phyloP scores from a whole-genome alignment of 2,329 filamentous ascomycete genomes.

The Colletotrichum tamarilloi region DNA sequence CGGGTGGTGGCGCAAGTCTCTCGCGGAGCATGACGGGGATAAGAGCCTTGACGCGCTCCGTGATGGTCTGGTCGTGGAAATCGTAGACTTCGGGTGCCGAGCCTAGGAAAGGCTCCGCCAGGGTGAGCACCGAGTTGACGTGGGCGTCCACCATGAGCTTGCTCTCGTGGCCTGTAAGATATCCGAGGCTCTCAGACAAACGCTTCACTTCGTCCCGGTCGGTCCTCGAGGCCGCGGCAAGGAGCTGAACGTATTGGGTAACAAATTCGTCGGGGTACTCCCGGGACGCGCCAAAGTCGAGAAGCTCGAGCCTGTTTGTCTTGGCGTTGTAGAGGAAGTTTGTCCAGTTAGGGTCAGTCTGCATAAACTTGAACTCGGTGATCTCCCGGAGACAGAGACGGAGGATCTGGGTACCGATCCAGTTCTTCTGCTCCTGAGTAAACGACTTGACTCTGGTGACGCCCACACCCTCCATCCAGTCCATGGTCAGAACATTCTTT shows the following conservation, averaged over 20 bases:
- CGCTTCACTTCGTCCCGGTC: slow-evolving; percentile 73
- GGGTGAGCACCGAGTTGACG: slow-evolving; percentile 85
- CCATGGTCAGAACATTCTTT: slow-evolving; percentile 90
- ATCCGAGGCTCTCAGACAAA: slow-evolving; percentile 83
- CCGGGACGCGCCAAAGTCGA: slow-evolving; percentile 94
- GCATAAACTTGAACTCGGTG: slow-evolving; percentile 96
- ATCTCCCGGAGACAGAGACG: slow-evolving; percentile 94
- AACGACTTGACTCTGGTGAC: slow-evolving; percentile 85
- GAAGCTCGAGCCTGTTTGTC: slow-evolving; percentile 81
- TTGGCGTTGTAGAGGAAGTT: slow-evolving; percentile 92
- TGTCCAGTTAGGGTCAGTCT: slow-evolving; percentile 99
- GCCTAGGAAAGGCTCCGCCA: slow-evolving; percentile 89
- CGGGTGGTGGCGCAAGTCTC: slow-evolving; percentile 87
- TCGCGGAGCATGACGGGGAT: slow-evolving; percentile 96
- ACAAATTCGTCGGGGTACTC: slow-evolving; percentile 88
- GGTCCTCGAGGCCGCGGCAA: slow-evolving; percentile 80
- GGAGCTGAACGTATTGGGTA: slow-evolving; percentile 79
- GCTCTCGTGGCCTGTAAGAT: slow-evolving; percentile 91
- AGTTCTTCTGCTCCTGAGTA: slow-evolving; percentile 87
- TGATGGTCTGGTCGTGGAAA: slow-evolving; percentile 95
- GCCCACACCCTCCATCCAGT: slow-evolving; percentile 86
- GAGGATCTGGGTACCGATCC: slow-evolving; percentile 95
- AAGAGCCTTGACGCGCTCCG: slow-evolving; percentile 85
- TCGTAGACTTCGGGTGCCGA: slow-evolving; percentile 87
- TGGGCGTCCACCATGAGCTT: slow-evolving; percentile 90